A percentile compares a stretch with the other conserved stretches of the same genome.
phyloP scores from a whole-genome alignment of 371 early-diverging fungal species.

The Coemansia sp. region DNA sequence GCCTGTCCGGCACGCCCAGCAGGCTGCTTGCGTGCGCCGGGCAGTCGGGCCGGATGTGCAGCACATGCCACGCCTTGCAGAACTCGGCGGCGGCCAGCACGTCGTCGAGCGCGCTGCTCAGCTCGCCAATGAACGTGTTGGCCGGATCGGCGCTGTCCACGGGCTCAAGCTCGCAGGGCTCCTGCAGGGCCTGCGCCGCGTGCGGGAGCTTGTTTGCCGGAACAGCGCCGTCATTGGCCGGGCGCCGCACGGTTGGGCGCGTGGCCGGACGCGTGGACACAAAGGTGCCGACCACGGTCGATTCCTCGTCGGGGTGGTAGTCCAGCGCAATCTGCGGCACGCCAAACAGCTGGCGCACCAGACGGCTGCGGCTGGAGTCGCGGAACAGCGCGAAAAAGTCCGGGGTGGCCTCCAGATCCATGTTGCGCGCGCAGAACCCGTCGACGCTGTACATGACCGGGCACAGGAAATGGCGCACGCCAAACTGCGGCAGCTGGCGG shows the following conservation, averaged over 20 bases:
- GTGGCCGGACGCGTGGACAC: slow-evolving; percentile 29
- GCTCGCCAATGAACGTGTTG: slow-evolving; percentile 66
- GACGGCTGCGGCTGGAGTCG: slow-evolving; percentile 66
- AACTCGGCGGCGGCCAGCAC: slow-evolving; percentile 62
- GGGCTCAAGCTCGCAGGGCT: slow-evolving; percentile 25
- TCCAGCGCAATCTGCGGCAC: slow-evolving; percentile 36
- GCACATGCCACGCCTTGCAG: slow-evolving; percentile 54
- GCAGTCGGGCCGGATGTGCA: slow-evolving; percentile 57
- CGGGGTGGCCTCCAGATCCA: slow-evolving; percentile 64
- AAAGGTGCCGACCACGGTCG: slow-evolving; percentile 40
- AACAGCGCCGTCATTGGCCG: background rate
- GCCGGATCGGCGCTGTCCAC: slow-evolving; percentile 48
- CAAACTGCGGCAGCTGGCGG: slow-evolving; percentile 56
- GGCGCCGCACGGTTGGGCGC: slow-evolving; percentile 28
- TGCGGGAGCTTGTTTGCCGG: background rate
- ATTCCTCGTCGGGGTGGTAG: slow-evolving; percentile 40
- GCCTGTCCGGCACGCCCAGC: slow-evolving; percentile 52
- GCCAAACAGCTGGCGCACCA: slow-evolving; percentile 61
- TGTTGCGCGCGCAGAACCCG: slow-evolving; percentile 73
- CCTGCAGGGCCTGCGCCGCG: slow-evolving; percentile 6
- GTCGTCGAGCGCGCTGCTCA: slow-evolving; percentile 66
- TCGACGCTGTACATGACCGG: slow-evolving; percentile 67
- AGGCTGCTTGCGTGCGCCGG: slow-evolving; percentile 31
- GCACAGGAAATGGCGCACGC: slow-evolving; percentile 77
- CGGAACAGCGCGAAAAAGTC: slow-evolving; percentile 84